These are phyloP conservation scores for Fusarium goolgardi DNA, from an alignment of 2,329 filamentous ascomycete species.

Conservation along the genomic window DNA sequence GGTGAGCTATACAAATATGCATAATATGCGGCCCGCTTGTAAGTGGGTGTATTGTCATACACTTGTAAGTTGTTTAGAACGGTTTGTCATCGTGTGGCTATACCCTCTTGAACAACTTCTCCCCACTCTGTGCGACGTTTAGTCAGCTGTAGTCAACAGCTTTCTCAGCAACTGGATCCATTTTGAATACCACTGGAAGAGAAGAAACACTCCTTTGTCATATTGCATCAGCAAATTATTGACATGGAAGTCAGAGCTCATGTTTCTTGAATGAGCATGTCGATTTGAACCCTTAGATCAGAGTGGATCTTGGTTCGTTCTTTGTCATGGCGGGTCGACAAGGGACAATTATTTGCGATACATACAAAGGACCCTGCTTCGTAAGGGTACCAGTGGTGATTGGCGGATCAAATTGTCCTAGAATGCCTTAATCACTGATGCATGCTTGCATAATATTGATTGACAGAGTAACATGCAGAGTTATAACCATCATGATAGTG, in stretches of 20 bases:
- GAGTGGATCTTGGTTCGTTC: not conserved
- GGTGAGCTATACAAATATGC: slow-evolving; percentile 13
- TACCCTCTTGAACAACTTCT: slow-evolving; percentile 3
- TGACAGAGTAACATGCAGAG: not conserved
- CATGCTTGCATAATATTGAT: slow-evolving; percentile 14
- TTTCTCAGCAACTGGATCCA: slow-evolving; percentile 27
- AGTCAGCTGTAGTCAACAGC: slow-evolving; percentile 31
- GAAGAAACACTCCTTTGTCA: not conserved
- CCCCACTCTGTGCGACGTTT: slow-evolving; percentile 16
- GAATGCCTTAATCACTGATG: not conserved
- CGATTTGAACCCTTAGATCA: not conserved
- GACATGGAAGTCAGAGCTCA: not conserved
- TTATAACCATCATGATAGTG: not conserved
- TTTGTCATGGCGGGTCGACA: slow-evolving; percentile 3
- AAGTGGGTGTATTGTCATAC: slow-evolving; percentile 12
- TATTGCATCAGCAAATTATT: not conserved
- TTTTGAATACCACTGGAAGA: not conserved
- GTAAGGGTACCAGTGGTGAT: not conserved
- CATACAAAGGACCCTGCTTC: not conserved
- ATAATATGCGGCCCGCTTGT: slow-evolving; percentile 6
- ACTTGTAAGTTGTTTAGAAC: slow-evolving; percentile 19
- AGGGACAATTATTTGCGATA: not conserved
- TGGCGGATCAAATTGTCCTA: not conserved
- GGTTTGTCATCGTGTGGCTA: slow-evolving; percentile 33
- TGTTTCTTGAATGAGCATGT: not conserved